phyloP scores from a whole-genome alignment of 2,329 filamentous ascomycete species.

The Clonostachys rhizophaga region DNA sequence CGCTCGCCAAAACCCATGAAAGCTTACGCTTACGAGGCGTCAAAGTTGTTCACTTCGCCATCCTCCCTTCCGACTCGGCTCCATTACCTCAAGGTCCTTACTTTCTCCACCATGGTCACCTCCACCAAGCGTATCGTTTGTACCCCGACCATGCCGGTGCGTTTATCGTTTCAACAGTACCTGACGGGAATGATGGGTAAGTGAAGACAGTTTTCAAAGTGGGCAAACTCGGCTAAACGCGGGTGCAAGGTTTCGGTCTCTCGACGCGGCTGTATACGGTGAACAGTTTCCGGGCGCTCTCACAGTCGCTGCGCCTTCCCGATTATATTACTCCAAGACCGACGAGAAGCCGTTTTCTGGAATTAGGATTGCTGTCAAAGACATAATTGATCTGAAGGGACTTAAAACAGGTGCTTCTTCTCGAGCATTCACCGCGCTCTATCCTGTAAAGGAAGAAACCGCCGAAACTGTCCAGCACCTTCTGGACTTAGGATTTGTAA shows the following conservation, averaged over 20 bases:
- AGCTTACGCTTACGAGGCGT: not conserved
- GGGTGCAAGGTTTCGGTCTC: not conserved
- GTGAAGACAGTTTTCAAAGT: not conserved
- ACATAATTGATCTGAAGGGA: not conserved
- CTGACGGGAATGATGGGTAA: not conserved
- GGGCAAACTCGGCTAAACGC: not conserved
- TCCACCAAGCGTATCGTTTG: not conserved
- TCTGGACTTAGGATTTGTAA: not conserved
- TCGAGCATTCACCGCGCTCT: not conserved
- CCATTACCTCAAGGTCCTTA: not conserved
- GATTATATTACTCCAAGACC: not conserved
- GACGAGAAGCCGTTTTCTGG: not conserved
- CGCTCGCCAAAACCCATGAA: not conserved
- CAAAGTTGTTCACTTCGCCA: not conserved
- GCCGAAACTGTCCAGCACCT: not conserved
- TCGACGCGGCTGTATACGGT: not conserved
- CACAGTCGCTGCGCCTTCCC: not conserved
- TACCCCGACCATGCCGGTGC: not conserved
- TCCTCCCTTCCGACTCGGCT: not conserved
- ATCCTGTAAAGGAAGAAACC: not conserved
- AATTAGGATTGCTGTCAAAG: not conserved
- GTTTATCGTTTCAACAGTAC: not conserved
- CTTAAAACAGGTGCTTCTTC: not conserved
- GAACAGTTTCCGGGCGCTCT: not conserved
- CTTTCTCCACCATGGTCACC: not conserved